Evolutionary conservation across 257 asterid genomes (phyloP).

Genomic region (Solanum sejunctum): DNA sequence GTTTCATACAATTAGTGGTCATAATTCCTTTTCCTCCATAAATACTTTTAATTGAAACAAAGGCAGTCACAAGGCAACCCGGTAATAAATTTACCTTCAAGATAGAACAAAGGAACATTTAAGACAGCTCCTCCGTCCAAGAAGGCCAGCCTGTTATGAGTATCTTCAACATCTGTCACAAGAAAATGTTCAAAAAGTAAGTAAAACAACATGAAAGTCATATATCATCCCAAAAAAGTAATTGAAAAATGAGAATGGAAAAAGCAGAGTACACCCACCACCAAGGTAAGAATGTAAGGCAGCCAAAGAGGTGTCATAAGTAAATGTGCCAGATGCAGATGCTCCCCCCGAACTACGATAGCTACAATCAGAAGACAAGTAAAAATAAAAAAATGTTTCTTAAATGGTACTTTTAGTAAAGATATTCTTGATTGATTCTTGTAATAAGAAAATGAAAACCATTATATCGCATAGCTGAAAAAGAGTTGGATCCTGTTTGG

Average conservation of each 20-base stretch:
- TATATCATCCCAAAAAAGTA: neutral
- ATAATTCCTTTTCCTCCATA: neutral
- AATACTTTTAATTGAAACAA: neutral
- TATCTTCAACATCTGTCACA: slow-evolving; percentile 72
- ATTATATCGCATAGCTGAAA: neutral
- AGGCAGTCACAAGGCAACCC: neutral
- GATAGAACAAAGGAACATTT: slow-evolving; percentile 61
- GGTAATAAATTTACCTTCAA: slow-evolving; percentile 44
- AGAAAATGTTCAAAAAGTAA: neutral
- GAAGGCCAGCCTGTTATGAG: slow-evolving; percentile 64
- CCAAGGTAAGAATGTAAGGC: slow-evolving; percentile 90
- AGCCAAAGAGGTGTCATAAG: slow-evolving; percentile 69
- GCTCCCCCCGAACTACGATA: slow-evolving; percentile 36
- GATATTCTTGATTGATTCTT: neutral
- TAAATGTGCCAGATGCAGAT: slow-evolving; percentile 51
- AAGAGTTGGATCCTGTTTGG: neutral
- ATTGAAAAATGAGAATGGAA: neutral
- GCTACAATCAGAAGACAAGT: slow-evolving; percentile 15
- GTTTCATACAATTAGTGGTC: neutral
- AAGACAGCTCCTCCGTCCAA: slow-evolving; percentile 80
- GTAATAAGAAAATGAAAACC: neutral
- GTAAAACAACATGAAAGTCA: neutral
- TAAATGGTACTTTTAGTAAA: neutral
- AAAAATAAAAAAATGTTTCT: neutral
- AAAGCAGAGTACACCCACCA: slow-evolving; percentile 29